Conservation (phyloP, 139 green algal genomes). For the Closterium sp. region DNA sequence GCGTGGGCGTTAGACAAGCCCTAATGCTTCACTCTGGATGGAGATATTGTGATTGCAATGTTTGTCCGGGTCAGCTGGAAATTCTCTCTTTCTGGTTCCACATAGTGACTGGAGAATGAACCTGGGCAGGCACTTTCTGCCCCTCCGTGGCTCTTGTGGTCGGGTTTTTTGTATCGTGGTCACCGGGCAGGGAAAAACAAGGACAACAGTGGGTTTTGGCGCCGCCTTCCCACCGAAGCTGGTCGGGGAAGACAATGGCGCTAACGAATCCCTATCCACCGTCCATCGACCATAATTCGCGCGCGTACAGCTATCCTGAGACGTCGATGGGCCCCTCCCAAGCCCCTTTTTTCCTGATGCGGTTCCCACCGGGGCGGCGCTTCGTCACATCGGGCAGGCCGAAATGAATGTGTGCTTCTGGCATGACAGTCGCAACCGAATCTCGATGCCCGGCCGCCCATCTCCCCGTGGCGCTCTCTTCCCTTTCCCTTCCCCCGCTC, state of each 20-base stretch:
- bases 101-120: background rate
- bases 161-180: no score
- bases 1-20: no score
- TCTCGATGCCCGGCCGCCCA: no score
- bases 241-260: background rate
- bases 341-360: background rate
- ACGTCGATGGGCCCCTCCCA: background rate
- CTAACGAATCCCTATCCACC: background rate
- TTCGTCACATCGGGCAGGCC: background rate
- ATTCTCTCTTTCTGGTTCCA: background rate
- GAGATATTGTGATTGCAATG: no score
- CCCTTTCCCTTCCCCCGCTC: background rate
- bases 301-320: no score
- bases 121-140: background rate
- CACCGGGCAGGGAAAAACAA: background rate
- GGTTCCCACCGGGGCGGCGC: no score
- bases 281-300: no score
- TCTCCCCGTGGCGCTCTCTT: no score
- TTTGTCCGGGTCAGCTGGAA: background rate
- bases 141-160: background rate
- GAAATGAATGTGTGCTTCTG: background rate
- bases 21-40: no score
- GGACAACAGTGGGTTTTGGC: background rate
- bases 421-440: background rate
- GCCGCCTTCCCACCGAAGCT: background rate